phyloP scores from a whole-genome alignment of 768 basidiomycete species.

The Calvatia gigantea region DNA sequence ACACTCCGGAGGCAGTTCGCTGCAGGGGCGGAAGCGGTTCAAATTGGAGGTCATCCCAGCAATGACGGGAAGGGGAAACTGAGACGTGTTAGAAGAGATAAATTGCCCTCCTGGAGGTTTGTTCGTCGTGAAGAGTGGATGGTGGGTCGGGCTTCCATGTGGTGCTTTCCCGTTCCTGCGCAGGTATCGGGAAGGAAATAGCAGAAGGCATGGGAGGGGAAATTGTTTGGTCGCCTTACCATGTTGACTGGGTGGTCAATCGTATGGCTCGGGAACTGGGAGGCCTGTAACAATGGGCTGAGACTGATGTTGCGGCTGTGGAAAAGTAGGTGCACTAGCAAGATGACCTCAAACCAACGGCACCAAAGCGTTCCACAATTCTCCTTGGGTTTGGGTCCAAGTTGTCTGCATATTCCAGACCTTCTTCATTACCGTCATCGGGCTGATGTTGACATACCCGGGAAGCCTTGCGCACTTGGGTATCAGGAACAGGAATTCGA shows the following conservation, averaged over 20 bases:
- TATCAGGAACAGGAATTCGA: not conserved
- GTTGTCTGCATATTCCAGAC: not conserved
- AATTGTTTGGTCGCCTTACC: not conserved
- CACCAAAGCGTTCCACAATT: not conserved
- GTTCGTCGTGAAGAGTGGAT: not conserved
- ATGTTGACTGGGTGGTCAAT: not conserved
- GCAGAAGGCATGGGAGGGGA: not conserved
- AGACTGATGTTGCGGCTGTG: not conserved
- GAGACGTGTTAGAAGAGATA: not conserved
- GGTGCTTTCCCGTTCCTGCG: not conserved
- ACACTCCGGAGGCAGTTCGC: not conserved
- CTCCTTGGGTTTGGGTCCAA: not conserved
- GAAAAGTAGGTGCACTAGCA: not conserved
- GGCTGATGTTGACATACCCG: not conserved
- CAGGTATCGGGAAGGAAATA: not conserved
- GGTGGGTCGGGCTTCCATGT: not conserved
- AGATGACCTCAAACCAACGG: not conserved
- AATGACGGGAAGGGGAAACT: not conserved
- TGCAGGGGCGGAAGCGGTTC: not conserved
- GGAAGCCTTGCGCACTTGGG: not conserved
- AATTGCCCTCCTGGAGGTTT: not conserved
- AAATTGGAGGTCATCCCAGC: slow-evolving; percentile 3
- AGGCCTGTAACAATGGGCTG: not conserved
- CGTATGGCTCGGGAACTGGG: not conserved
- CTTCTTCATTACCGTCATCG: not conserved